Base-by-base conservation (phyloP, 2,329 filamentous ascomycete species). In the Ustulina deusta region DNA sequence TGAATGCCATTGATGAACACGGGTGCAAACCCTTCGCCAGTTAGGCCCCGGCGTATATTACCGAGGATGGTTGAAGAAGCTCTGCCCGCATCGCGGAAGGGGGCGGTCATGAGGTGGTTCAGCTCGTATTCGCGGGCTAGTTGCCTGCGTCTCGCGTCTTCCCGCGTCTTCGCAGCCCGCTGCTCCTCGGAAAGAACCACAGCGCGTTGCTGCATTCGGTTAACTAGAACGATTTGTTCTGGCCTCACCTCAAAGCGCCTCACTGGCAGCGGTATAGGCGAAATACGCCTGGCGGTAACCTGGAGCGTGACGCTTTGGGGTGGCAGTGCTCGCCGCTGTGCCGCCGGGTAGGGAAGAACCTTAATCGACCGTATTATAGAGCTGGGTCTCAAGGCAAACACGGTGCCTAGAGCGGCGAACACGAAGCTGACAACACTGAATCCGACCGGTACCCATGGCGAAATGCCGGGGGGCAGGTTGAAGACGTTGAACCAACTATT, bases 391-490 rank as follows among this genome's bases (percentile, higher is more conserved):
- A 86, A 75, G 49, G 90, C 76, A 71, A 91, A 86, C 69, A 86
- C 86, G 52, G 84, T 84, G 66, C 89, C 90, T 77, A 91, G 83
- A 44, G 80, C 81, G 61, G 83, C 86, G 81, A 91, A 89, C 63
- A 87, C 76, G 54, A 90, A 74, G 76, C 88, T 89, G 51, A 90
- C 83, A 48, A 84, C 82, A 46, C 83, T 85, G 72, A 89, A 91
- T 10, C 86, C 82, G 68, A 83, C 80, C 44, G 86, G 83, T 20
- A 91, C 84, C 85, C 86, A 91, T 73, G 79, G 79, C 2, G 84
- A 79, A 3, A 90, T 78, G 48, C 83, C 85, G 15, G 84, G 78
- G 15, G 87, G 84, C 6, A 85, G 80, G 68, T 85, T 77, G 49
- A 82, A 77, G 69, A 85, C 83, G 48, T 84, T 82, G 61, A 80